Evolutionary conservation across 1,139 yeast genomes (phyloP), one percentile per base, ranked within the genome.

Genomic region (Pichia sp.): DNA sequence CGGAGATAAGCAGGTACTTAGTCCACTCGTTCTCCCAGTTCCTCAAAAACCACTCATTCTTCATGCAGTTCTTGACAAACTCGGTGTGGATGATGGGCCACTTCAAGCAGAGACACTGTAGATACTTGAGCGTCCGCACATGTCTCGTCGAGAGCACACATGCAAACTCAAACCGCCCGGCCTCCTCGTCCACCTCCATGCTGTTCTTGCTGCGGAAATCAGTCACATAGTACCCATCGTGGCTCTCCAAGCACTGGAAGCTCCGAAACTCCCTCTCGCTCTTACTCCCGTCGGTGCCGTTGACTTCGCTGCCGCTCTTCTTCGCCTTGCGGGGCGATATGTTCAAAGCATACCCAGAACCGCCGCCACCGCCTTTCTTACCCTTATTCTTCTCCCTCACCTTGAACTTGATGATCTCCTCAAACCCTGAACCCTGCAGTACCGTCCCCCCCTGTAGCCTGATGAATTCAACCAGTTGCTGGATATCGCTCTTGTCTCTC

Each of bases 81-180:
- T 72, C 68, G 58, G 79, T 78, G 3, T 89, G 82, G 36, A 92
- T 65, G 23, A 90, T 79, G 1, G 98, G 98, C 96, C 96, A 90
- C 1, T 95, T 95, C 45, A 90, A 68, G 0, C 95, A 90, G n/a
- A 90, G 70, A 0, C 88, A 83, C 65, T 90, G 95, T n/a, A 90
- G 69, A 65, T 87, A 92, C 65, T 90, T 90, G 23, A 85, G 78
- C 54, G 90, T 87, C 47, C 96, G 75, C 38, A 81, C 75, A 60
- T 77, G 76, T 19, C 74, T 76, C 45, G 77, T 76, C 0, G 95
- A 77, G 1, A 90, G 68, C 47, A 88, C 74, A 1, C 90, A 92
- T 2, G 79, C 90, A 72, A 90, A 87, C 38, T 64, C 71, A 58
- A 66, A 70, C 2, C 56, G 48, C 15, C 42, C 38, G 31, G 49